phyloP scores from a whole-genome alignment of 306 rosid genomes.

The Begonia fuchsioides region DNA sequence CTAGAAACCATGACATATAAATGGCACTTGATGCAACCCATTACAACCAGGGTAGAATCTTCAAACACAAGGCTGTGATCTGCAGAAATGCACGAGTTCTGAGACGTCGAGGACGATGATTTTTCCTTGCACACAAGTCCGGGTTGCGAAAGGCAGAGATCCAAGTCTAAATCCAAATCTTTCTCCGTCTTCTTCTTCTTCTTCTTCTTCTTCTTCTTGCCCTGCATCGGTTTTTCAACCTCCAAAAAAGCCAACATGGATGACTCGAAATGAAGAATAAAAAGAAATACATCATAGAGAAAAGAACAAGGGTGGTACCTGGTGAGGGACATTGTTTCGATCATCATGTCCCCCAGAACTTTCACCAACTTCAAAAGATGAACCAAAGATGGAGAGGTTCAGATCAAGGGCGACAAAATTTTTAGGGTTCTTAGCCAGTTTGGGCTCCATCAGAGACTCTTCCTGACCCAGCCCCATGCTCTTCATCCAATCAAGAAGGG shows the following conservation, averaged over 20 bases:
- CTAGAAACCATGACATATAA: constrained; percentile 9
- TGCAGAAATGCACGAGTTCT: constrained; percentile 10
- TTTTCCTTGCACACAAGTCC: neutral
- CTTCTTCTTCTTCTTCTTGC: too few relatives aligned
- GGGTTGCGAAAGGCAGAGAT: constrained; percentile 11
- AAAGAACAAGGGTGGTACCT: too few relatives aligned
- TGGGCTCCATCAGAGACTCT: too few relatives aligned
- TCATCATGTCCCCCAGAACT: too few relatives aligned
- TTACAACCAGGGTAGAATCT: constrained; percentile 5
- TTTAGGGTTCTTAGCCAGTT: too few relatives aligned
- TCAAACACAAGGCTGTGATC: constrained; percentile 4
- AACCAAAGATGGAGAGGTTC: too few relatives aligned
- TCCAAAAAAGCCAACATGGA: neutral
- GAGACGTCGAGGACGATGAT: constrained; percentile 11
- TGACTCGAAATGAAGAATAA: neutral
- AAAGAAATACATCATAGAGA: neutral
- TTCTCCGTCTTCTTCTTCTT: neutral
- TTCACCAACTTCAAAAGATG: too few relatives aligned
- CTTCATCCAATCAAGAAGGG: too few relatives aligned
- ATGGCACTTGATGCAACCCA: constrained; percentile 9
- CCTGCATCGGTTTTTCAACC: constrained; percentile 1
- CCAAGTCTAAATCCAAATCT: constrained; percentile 2
- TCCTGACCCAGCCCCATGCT: too few relatives aligned
- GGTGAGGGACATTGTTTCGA: too few relatives aligned
- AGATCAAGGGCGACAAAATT: too few relatives aligned